Evolutionary conservation across 768 basidiomycete species (phyloP), one percentile per base, ranked within the genome.

Genomic region (Megacollybia marginata): DNA sequence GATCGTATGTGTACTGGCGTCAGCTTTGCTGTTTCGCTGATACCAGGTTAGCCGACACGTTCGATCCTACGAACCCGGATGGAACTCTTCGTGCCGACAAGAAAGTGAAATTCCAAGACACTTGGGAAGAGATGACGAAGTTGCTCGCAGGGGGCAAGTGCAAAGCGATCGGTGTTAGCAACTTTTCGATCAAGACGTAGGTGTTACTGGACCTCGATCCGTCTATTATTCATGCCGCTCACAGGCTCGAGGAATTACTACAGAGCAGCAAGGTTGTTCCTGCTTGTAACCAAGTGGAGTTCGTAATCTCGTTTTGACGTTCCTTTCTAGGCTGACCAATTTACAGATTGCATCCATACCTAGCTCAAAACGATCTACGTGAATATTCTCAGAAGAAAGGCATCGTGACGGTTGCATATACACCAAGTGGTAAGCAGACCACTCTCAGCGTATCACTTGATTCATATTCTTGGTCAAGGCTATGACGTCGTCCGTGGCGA

Each of bases 101-200:
- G 16, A 59, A 57, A 10, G 51, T 63, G 4, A 64, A 54, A 2
- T 70, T 73, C 58, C 70, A 67, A 42, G 64, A 79, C 23, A 64
- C 69, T 1, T 79, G 78, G 76, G 70, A 70, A 0, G 68, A 71
- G 36, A 65, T 81, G 55, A 78, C 79, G 61, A 71, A 73, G 45
- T 54, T 80, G 15, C 62, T 73, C 34, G 67, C 63, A 18, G 69
- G 67, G 11, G 75, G 75, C 0, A 73, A 71, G 54, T 74, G 68
- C 13, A 71, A 62, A 47, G 72, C 76, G 2, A 77, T 81, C 51
- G 79, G 79, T 0, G 76, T 82, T 40, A 76, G 74, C 58, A 82
- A 82, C 59, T 82, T 81, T 56, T 78, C 76, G 5, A 63, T 78
- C 49, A 77, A 79, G 56, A 79, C 69, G 76, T 78, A 49, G 9